Conservation (phyloP, 2,329 filamentous ascomycete species). For the Fusarium sp. region DNA sequence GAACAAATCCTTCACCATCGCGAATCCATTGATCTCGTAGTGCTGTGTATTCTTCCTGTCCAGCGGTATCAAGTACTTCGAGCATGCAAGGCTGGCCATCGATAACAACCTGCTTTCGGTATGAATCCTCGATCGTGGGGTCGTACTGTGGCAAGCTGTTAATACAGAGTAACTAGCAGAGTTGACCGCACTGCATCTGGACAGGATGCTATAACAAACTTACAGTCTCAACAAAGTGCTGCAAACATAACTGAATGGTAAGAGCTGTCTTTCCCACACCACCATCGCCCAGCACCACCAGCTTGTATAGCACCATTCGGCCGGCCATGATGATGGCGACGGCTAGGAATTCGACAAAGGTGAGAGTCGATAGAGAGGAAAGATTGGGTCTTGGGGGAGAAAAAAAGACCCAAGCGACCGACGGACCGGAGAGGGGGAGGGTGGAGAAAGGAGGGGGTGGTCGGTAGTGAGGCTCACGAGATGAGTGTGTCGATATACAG, state of each 20-base stretch:
- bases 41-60: constrained; percentile 98
- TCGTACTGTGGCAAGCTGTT: constrained; percentile 74
- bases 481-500: constrained; percentile 31
- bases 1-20: constrained; percentile 95
- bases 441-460: constrained; percentile 39
- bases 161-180: constrained; percentile 19
- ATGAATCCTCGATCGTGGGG: constrained; percentile 90
- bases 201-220: constrained; percentile 53
- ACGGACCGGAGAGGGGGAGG: constrained; percentile 37
- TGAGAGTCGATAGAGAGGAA: constrained; percentile 36
- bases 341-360: constrained; percentile 42
- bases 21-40: constrained; percentile 98
- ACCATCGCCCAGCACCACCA: constrained; percentile 95
- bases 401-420: constrained; percentile 31
- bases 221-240: constrained; percentile 97
- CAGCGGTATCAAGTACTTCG: constrained; percentile 96
- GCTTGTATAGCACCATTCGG: constrained; percentile 95
- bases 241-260: constrained; percentile 96
- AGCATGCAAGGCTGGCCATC: constrained; percentile 97
- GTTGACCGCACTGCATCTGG: constrained; percentile 9
- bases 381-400: constrained; percentile 24
- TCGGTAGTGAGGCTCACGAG: constrained; percentile 43
- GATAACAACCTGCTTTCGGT: constrained; percentile 92
- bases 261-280: constrained; percentile 95
- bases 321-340: constrained; percentile 76